phyloP scores from a whole-genome alignment of 2,329 filamentous ascomycete species.

The Bimuria novae-zelandiae region DNA sequence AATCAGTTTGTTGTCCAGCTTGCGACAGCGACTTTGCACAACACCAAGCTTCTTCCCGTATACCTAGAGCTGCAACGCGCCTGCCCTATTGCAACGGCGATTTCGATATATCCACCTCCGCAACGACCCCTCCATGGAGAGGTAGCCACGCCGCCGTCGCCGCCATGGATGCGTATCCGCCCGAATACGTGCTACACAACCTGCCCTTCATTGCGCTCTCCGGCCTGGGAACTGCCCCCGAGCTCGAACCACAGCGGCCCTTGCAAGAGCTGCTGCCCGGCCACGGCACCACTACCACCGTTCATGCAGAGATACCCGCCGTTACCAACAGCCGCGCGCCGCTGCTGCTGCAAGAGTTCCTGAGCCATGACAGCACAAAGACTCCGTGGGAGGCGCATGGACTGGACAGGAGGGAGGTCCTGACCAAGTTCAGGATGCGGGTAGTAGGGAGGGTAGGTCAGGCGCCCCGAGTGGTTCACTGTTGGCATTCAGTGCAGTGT shows the following conservation, averaged over 20 bases:
- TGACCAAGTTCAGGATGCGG: conserved; percentile 68
- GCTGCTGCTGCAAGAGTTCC: conserved; percentile 68
- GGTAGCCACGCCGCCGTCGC: conserved; percentile 23
- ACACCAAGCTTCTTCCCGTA: not conserved
- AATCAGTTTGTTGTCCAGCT: too few species aligned
- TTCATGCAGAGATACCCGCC: conserved; percentile 72
- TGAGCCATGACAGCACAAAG: conserved; percentile 65
- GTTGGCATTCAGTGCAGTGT: not conserved
- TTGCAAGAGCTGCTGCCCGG: conserved; percentile 42
- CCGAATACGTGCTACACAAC: conserved; percentile 82
- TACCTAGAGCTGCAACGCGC: not conserved
- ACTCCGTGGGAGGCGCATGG: conserved; percentile 70
- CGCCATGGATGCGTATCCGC: conserved; percentile 77
- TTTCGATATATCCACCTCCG: not conserved
- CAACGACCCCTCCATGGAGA: conserved; percentile 31
- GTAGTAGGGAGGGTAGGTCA: conserved; percentile 79
- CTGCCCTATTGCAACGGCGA: not conserved
- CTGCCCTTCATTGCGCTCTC: conserved; percentile 82
- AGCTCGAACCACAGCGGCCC: conserved; percentile 51
- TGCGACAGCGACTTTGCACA: not conserved
- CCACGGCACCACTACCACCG: conserved; percentile 61
- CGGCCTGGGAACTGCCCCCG: conserved; percentile 60
- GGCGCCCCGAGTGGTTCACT: conserved; percentile 28
- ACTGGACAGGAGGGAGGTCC: conserved; percentile 50
- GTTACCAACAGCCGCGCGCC: conserved; percentile 69